Evolutionary conservation across 768 basidiomycete genomes (phyloP).

Genomic region (Termitomyces sp.): DNA sequence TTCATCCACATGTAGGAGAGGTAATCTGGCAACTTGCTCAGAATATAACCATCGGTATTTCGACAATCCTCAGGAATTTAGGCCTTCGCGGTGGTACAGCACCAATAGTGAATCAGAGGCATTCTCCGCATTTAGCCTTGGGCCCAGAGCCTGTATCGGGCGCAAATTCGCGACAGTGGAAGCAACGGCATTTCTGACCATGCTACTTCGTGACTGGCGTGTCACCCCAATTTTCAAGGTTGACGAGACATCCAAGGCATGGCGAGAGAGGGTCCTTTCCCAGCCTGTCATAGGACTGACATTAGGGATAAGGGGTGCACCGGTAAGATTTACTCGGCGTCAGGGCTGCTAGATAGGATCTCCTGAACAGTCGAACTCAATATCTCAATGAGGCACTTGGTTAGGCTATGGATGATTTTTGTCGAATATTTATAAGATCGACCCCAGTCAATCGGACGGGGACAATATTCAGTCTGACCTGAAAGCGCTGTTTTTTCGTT

Average conservation of each 20-base stretch:
- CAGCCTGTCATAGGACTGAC: conserved; percentile 29
- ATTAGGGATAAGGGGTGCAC: conserved; percentile 23
- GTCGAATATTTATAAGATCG: no score
- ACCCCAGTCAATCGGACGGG: no score
- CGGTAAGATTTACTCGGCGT: conserved; percentile 24
- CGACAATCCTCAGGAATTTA: conserved; percentile 38
- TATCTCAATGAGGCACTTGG: no score
- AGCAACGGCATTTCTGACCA: conserved; percentile 45
- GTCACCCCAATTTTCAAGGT: conserved; percentile 39
- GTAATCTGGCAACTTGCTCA: conserved; percentile 11
- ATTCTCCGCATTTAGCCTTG: conserved; percentile 40
- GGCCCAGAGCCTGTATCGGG: conserved; percentile 52
- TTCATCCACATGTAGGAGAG: background rate
- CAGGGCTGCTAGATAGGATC: background rate
- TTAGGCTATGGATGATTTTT: no score
- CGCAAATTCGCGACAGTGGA: conserved; percentile 50
- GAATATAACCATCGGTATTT: conserved; percentile 49
- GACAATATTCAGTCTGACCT: no score
- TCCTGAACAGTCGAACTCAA: no score
- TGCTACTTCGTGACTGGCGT: conserved; percentile 47
- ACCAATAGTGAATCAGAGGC: conserved; percentile 33
- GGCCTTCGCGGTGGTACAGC: conserved; percentile 47
- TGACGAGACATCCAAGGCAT: conserved; percentile 33
- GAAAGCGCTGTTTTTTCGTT: no score
- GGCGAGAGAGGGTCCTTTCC: conserved; percentile 29